Evolutionary conservation across 1,139 yeast species (phyloP).

Genomic region (Saccharomycopsis hybrid): DNA sequence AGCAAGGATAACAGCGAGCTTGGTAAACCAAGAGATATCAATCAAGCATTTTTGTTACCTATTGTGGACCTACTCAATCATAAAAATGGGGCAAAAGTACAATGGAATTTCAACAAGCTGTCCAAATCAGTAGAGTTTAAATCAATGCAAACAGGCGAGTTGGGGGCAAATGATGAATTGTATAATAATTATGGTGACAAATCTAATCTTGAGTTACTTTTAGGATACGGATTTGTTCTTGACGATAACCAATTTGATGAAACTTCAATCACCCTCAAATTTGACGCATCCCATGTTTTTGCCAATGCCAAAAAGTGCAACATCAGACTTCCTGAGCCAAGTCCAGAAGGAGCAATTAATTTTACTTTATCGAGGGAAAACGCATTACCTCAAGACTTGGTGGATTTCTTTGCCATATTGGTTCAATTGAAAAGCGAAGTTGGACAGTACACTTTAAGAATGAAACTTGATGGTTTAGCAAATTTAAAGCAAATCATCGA

Average conservation of each 20-base stretch:
- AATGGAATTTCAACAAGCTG: constrained; percentile 43
- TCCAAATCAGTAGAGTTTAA: constrained; percentile 8
- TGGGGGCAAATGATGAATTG: constrained; percentile 41
- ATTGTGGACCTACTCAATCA: constrained; percentile 79
- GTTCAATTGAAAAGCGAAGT: constrained; percentile 35
- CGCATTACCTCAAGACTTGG: constrained; percentile 40
- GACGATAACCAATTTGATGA: constrained; percentile 56
- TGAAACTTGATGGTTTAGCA: constrained; percentile 17
- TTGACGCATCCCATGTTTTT: constrained; percentile 27
- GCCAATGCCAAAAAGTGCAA: constrained; percentile 33
- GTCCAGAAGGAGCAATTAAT: constrained; percentile 21
- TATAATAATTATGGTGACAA: constrained; percentile 83
- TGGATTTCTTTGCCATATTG: constrained; percentile 47
- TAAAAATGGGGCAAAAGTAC: constrained; percentile 49
- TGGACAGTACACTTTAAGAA: constrained; percentile 14
- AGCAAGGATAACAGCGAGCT: constrained; percentile 23
- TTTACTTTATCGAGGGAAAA: constrained; percentile 22
- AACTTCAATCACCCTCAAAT: constrained; percentile 23
- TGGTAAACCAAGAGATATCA: constrained; percentile 37
- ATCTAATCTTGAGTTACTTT: constrained; percentile 63
- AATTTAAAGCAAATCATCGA: constrained; percentile 6
- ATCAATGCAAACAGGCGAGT: constrained; percentile 23
- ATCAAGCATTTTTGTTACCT: constrained; percentile 59
- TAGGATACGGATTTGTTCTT: constrained; percentile 62
- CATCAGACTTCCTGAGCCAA: constrained; percentile 40